phyloP scores from a whole-genome alignment of 2,329 filamentous ascomycete species.

The Calonectria pauciramosa region DNA sequence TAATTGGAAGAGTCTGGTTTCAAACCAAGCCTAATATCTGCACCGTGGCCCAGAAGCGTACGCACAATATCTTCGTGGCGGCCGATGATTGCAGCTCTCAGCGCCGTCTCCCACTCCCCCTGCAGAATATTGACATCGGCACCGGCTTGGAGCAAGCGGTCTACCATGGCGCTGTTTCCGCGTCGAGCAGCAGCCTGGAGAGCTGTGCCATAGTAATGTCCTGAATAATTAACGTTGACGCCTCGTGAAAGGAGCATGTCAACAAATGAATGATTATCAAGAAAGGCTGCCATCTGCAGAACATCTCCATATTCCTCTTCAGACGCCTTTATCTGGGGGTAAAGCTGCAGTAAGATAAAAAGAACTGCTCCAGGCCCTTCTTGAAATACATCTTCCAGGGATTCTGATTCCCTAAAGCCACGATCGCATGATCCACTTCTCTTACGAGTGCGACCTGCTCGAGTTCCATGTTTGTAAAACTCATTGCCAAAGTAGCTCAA shows the following conservation, averaged over 20 bases:
- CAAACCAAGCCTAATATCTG: slow-evolving; percentile 1
- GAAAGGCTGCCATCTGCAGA: slow-evolving; percentile 19
- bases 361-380: slow-evolving; percentile 12
- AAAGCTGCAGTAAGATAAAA: background rate
- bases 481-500: background rate
- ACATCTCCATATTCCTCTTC: slow-evolving; percentile 7
- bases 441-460: background rate
- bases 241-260: slow-evolving; percentile 22
- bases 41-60: slow-evolving; percentile 8
- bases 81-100: slow-evolving; percentile 7
- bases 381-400: slow-evolving; percentile 22
- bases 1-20: background rate
- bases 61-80: background rate
- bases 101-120: slow-evolving; percentile 20
- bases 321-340: background rate
- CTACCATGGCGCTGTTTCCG: slow-evolving; percentile 1
- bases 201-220: slow-evolving; percentile 29
- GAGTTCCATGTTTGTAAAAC: background rate
- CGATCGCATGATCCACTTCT: background rate
- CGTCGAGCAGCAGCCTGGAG: slow-evolving; percentile 26
- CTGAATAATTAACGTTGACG: slow-evolving; percentile 8
- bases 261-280: background rate
- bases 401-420: background rate
- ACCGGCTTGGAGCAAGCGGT: background rate
- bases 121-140: slow-evolving; percentile 20